phyloP scores from a whole-genome alignment of 306 rosid genomes.

The Benincasa hispida region DNA sequence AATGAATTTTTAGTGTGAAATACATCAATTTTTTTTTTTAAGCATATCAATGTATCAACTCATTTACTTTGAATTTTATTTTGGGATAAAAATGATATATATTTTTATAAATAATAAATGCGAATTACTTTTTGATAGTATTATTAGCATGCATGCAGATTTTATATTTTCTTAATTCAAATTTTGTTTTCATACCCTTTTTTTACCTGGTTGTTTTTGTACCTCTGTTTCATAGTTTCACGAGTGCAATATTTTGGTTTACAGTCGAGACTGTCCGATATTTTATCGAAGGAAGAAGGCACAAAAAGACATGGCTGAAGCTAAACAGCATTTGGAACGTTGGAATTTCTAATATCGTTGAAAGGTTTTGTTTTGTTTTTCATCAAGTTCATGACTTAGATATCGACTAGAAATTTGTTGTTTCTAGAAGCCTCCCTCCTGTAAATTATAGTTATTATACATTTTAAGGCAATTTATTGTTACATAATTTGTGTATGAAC shows the following conservation, averaged over 20 bases:
- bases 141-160: neutral
- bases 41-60: too few relatives aligned
- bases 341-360: conserved; percentile 54
- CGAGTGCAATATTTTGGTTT: conserved; percentile 17
- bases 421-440: neutral
- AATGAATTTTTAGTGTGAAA: too few relatives aligned
- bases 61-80: too few relatives aligned
- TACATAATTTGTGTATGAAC: neutral
- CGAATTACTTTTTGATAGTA: neutral
- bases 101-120: too few relatives aligned
- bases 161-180: neutral
- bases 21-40: too few relatives aligned
- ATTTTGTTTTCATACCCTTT: too few relatives aligned
- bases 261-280: conserved; percentile 96
- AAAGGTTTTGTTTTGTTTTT: conserved; percentile 6
- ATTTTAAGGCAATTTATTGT: neutral
- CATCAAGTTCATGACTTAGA: neutral
- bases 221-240: neutral
- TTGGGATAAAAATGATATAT: too few relatives aligned
- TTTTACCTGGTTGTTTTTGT: neutral
- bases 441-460: neutral
- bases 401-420: neutral
- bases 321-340: conserved; percentile 66
- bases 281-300: conserved; percentile 89
- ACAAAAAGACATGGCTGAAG: conserved; percentile 97